Evolutionary conservation across 345 rosid genomes (phyloP), one percentile per base, ranked within the genome.

Genomic region (Ceriops decandra): DNA sequence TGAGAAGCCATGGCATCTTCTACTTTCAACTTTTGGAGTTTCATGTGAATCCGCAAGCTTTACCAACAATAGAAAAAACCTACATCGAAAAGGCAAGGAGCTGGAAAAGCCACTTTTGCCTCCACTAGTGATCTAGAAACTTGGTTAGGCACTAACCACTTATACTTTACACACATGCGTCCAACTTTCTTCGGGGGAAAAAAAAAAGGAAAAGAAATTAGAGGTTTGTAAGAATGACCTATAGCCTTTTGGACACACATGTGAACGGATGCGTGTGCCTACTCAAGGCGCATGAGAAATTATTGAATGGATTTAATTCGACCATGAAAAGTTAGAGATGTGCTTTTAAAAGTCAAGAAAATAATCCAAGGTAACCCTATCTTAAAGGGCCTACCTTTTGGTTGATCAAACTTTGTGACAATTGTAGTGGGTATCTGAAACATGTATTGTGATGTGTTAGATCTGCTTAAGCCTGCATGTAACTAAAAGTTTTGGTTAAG

Each of bases 131-230:
- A 75, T 53, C 75, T 72, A 75, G 71, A 67, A 79, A 66, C 63
- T 79, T 72, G 82, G 83, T 75, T 51, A 74, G 56, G 76, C 76
- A 83, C 78, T 72, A 73, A 79, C 72, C 59, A 53, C 36, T 60
- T 51, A 64, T 57, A 69, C 85, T 82, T 84, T 78, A 75, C 82
- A 82, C 79, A 72, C 72, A 84, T 76, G 87, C 83, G 68, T 69
- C 66, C 63, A 70, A 74, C 79, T 81, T 79, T 74, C 62, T 9
- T 52, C 0, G 32, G 60, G 32, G 60, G 63, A 61, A 67, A 69
- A 51, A 58, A 60, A 63, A 52, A 56, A 59, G 0, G 24, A 22
- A 38, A 33, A 56, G 7, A 47, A 36, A 62, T 38, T 10, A 47
- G 67, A 33, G 52, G 68, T 69, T 78, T 63, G 51, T 57, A 60